These are phyloP conservation scores for Tremella fuciformis DNA, from an alignment of 768 basidiomycete species.

Conservation along the genomic window DNA sequence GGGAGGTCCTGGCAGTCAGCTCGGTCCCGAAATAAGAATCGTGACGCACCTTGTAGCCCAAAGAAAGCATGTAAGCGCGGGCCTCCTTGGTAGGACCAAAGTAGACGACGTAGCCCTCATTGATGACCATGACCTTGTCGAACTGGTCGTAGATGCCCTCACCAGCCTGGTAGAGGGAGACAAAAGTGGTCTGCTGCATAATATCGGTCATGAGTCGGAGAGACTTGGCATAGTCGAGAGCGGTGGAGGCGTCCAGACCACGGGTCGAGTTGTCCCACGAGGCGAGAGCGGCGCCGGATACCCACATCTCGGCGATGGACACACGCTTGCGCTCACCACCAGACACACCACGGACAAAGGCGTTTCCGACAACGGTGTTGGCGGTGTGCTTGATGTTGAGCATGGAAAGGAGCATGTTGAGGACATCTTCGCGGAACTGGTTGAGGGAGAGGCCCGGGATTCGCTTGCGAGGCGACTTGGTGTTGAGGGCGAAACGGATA, in stretches of 20 bases:
- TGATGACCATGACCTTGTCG: conserved; percentile 79
- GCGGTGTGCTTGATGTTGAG: conserved; percentile 58
- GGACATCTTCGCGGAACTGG: conserved; percentile 54
- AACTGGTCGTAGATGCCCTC: conserved; percentile 62
- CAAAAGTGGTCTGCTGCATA: conserved; percentile 59
- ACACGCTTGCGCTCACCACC: conserved; percentile 57
- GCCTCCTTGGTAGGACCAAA: conserved; percentile 68
- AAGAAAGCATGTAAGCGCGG: conserved; percentile 68
- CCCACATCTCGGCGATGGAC: conserved; percentile 55
- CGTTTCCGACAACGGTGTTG: conserved; percentile 53
- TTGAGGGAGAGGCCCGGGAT: conserved; percentile 57
- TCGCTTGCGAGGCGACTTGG: conserved; percentile 64
- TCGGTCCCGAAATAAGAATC: conserved; percentile 42
- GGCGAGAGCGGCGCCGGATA: conserved; percentile 47
- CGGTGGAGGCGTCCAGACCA: conserved; percentile 66
- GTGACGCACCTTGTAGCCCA: conserved; percentile 58
- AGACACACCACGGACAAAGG: conserved; percentile 55
- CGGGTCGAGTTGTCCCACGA: conserved; percentile 56
- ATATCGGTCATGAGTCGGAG: conserved; percentile 76
- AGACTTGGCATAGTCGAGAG: conserved; percentile 77
- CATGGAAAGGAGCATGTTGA: conserved; percentile 55
- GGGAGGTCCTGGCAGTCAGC: conserved; percentile 57
- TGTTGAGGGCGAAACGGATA: conserved; percentile 60
- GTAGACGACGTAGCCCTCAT: conserved; percentile 71
- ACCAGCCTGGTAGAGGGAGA: conserved; percentile 82